A percentile compares a stretch with the other conserved stretches of the same genome.
Evolutionary conservation across 176 grass and related monocot species (phyloP).

Genomic region (Avena eriantha): DNA sequence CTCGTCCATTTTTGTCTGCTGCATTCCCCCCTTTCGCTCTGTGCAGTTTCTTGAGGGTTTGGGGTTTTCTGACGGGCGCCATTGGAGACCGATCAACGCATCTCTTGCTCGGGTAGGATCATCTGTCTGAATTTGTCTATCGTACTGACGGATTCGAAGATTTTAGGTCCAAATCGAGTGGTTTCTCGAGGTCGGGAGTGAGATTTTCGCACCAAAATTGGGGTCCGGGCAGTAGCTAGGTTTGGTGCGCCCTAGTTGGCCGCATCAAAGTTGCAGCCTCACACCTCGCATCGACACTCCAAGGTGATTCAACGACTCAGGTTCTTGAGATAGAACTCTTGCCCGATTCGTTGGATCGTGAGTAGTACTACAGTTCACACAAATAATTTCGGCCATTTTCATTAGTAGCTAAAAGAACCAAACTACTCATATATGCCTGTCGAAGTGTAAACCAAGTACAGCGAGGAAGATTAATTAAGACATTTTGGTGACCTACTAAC

Average conservation of each 20-base stretch:
- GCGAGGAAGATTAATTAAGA: neutral
- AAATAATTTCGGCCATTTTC: too few species aligned
- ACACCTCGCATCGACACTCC: too few species aligned
- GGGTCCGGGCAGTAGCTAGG: neutral
- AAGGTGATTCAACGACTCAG: too few species aligned
- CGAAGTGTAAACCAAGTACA: neutral
- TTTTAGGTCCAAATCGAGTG: constrained; percentile 4
- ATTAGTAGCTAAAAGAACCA: too few species aligned
- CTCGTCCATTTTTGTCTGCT: neutral
- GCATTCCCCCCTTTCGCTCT: neutral
- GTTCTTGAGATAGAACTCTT: too few species aligned
- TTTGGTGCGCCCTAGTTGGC: neutral
- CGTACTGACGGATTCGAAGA: neutral
- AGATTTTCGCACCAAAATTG: neutral
- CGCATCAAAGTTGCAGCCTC: neutral
- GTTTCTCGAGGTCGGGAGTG: neutral
- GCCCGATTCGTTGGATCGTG: too few species aligned
- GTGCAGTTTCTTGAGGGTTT: neutral
- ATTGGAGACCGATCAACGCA: neutral
- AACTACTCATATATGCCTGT: too few species aligned
- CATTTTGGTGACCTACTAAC: too few species aligned
- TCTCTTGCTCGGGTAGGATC: neutral
- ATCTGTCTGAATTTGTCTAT: neutral
- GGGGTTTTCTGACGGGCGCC: neutral
- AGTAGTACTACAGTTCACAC: too few species aligned